phyloP scores from a whole-genome alignment of 1,284 basidiomycete genomes.

The Sanghuangporus weigelae region DNA sequence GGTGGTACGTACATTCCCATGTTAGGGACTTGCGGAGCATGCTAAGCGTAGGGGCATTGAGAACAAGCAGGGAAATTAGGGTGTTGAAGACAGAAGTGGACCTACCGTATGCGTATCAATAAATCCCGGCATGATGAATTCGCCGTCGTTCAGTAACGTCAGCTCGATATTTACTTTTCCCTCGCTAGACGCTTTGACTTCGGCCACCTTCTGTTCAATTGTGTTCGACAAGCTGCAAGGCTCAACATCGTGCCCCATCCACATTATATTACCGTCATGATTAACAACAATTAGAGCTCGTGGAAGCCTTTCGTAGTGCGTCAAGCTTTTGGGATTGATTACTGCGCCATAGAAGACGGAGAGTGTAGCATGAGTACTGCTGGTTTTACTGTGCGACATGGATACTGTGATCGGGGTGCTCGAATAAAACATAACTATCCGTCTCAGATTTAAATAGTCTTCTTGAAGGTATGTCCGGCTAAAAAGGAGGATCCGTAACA shows the following conservation, averaged over 20 bases:
- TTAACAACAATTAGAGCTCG: constrained; percentile 57
- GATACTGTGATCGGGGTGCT: no score
- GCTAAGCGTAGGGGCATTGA: constrained; percentile 38
- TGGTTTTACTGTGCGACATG: no score
- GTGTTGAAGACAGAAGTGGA: constrained; percentile 22
- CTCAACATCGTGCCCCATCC: constrained; percentile 56
- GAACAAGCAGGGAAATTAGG: constrained; percentile 4
- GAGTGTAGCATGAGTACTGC: neutral
- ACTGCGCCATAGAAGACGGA: constrained; percentile 63
- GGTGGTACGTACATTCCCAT: constrained; percentile 55
- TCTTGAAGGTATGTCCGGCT: no score
- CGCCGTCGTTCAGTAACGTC: constrained; percentile 52
- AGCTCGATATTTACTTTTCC: constrained; percentile 31
- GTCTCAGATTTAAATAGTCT: no score
- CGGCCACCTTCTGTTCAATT: constrained; percentile 37
- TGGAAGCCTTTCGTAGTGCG: constrained; percentile 48
- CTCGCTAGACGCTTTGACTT: constrained; percentile 15
- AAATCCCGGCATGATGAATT: constrained; percentile 86
- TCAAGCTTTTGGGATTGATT: constrained; percentile 56
- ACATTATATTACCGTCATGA: constrained; percentile 56
- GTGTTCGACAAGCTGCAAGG: constrained; percentile 36
- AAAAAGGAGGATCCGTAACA: no score
- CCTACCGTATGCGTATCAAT: constrained; percentile 86
- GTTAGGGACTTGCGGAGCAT: constrained; percentile 86
- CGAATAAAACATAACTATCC: no score